phyloP scores from a whole-genome alignment of 371 early-diverging fungal species.

The Mucor ambiguus region DNA sequence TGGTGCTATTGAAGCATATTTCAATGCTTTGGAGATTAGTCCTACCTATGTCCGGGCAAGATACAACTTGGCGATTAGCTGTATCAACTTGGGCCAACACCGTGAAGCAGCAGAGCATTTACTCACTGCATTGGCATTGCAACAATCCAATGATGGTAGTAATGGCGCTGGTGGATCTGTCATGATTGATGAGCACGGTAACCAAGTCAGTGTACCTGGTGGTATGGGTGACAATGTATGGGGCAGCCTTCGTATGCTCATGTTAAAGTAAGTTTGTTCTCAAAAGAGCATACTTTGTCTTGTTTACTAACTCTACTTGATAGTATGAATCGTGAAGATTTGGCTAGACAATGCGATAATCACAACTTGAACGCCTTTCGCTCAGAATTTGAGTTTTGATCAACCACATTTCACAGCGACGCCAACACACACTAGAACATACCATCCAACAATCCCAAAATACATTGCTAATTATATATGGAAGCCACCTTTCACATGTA shows the following conservation, averaged over 20 bases:
- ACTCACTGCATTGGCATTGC: slow-evolving; percentile 78
- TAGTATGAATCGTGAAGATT: slow-evolving; percentile 65
- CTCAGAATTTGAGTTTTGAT: slow-evolving; percentile 77
- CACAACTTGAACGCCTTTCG: slow-evolving; percentile 74
- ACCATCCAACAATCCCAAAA: neutral
- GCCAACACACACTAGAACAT: neutral
- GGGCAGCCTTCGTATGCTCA: slow-evolving; percentile 80
- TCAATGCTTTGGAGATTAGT: slow-evolving; percentile 85
- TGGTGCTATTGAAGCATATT: slow-evolving; percentile 91
- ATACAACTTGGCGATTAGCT: slow-evolving; percentile 91
- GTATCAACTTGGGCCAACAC: slow-evolving; percentile 85
- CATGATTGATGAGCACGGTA: slow-evolving; percentile 47
- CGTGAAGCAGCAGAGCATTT: slow-evolving; percentile 91
- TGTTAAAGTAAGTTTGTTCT: slow-evolving; percentile 52
- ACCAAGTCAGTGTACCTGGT: slow-evolving; percentile 32
- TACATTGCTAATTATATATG: slow-evolving; percentile 5
- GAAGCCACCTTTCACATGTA: slow-evolving; percentile 25
- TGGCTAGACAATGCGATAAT: slow-evolving; percentile 69
- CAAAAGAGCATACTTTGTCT: neutral
- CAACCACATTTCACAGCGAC: neutral
- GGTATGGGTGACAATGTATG: slow-evolving; percentile 78
- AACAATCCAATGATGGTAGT: slow-evolving; percentile 60
- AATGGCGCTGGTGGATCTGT: slow-evolving; percentile 66
- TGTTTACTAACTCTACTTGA: slow-evolving; percentile 8
- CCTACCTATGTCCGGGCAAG: slow-evolving; percentile 92